Conservation (phyloP, 2,329 filamentous ascomycete genomes). For the Fusarium illudens region DNA sequence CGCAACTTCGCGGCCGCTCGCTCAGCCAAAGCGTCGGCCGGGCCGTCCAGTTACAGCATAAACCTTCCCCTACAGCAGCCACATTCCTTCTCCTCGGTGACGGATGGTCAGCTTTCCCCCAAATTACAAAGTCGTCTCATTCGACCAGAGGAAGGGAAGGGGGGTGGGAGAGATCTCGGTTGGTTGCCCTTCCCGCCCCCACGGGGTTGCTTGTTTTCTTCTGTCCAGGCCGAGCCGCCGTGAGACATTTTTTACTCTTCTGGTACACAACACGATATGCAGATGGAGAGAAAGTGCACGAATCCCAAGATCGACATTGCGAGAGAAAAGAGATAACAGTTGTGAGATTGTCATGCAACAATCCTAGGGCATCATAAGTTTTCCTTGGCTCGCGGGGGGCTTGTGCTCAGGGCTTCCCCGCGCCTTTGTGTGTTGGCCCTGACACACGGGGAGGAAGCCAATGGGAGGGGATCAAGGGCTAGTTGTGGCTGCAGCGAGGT, state of each 20-base stretch:
- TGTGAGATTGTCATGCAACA: conserved; percentile 14
- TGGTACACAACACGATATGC: not conserved
- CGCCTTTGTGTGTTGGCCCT: not conserved
- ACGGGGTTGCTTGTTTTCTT: not conserved
- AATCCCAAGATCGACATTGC: conserved; percentile 3
- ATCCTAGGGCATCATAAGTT: conserved; percentile 16
- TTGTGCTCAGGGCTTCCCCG: conserved; percentile 2
- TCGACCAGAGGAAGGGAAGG: not conserved
- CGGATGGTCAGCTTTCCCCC: not conserved
- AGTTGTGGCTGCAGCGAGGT: conserved; percentile 1
- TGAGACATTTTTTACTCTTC: not conserved
- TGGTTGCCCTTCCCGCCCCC: not conserved
- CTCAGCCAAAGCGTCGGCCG: not conserved
- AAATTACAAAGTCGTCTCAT: not conserved
- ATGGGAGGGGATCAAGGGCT: not conserved
- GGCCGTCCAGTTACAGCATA: not conserved
- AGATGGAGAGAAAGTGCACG: not conserved
- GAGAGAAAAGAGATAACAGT: not conserved
- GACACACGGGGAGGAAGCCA: conserved; percentile 4
- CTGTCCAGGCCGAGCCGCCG: not conserved
- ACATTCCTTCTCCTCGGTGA: not conserved
- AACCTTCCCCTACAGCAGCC: not conserved
- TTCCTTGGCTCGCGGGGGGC: not conserved
- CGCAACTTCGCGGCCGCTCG: not conserved
- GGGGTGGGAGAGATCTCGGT: not conserved